These are phyloP conservation scores for Phytophthora colocasiae DNA, from an alignment of 352 stramenopile species.

Conservation along the genomic window DNA sequence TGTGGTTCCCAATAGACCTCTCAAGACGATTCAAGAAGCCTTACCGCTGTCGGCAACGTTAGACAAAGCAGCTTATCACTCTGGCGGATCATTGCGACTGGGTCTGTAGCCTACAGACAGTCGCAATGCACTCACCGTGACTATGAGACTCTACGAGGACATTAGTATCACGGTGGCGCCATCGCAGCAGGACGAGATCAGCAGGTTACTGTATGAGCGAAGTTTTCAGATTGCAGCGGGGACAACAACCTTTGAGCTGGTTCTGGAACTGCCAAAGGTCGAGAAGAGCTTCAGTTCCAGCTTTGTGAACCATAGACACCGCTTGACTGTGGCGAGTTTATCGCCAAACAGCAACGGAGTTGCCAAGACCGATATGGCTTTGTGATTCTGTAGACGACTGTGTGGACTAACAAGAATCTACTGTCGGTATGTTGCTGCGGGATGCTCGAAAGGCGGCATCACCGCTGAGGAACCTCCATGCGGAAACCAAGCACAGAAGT, in stretches of 20 bases:
- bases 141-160: constrained; percentile 21
- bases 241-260: constrained; percentile 6
- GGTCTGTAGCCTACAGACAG: neutral
- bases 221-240: constrained; percentile 10
- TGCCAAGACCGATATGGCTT: constrained; percentile 5
- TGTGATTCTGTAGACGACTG: constrained; percentile 16
- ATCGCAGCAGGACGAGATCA: constrained; percentile 4
- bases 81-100: constrained; percentile 10
- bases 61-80: constrained; percentile 9
- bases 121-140: constrained; percentile 2
- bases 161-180: constrained; percentile 8
- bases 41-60: constrained; percentile 4
- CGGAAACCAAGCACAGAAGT: constrained; percentile 10
- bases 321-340: neutral
- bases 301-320: constrained; percentile 15
- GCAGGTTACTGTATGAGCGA: constrained; percentile 1
- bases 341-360: neutral
- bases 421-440: neutral
- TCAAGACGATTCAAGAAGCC: too few relatives aligned
- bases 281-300: constrained; percentile 12
- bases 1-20: neutral
- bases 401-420: too few relatives aligned
- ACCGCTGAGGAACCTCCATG: too few relatives aligned
- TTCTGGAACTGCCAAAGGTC: constrained; percentile 3
- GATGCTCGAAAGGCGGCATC: too few relatives aligned